Percentiles rank a stretch among this genome's conserved stretches.
Conservation (phyloP, 257 asterid species). For the Henckelia pumila region DNA sequence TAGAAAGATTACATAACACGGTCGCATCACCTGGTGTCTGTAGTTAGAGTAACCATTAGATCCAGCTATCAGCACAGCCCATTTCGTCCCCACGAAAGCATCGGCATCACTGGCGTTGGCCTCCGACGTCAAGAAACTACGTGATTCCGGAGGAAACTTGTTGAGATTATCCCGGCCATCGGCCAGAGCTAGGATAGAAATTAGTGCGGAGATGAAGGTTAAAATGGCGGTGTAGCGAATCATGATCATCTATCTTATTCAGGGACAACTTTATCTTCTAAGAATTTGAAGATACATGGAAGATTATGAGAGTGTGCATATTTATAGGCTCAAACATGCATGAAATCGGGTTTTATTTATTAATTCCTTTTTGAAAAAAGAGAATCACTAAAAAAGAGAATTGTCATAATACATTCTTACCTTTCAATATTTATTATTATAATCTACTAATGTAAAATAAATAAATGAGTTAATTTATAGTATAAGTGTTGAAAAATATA, state of each 20-base stretch:
- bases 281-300: background rate
- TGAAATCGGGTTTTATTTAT: background rate
- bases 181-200: constrained; percentile 48
- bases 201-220: constrained; percentile 36
- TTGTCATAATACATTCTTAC: too few relatives aligned
- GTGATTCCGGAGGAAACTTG: constrained; percentile 61
- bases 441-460: too few relatives aligned
- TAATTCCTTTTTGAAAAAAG: too few relatives aligned
- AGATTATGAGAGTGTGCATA: background rate
- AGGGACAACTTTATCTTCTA: background rate
- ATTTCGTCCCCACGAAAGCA: constrained; percentile 43
- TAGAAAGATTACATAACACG: too few relatives aligned
- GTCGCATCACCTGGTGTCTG: constrained; percentile 37
- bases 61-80: constrained; percentile 33
- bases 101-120: constrained; percentile 36
- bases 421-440: too few relatives aligned
- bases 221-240: constrained; percentile 40
- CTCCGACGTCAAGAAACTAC: constrained; percentile 42
- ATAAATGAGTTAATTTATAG: too few relatives aligned
- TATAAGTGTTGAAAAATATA: too few relatives aligned
- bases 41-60: constrained; percentile 21
- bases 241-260: constrained; percentile 35
- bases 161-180: constrained; percentile 51
- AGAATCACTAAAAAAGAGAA: too few relatives aligned
- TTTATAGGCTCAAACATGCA: background rate